Conservation (phyloP, 352 stramenopile genomes). For the Globisporangium yorkense region DNA sequence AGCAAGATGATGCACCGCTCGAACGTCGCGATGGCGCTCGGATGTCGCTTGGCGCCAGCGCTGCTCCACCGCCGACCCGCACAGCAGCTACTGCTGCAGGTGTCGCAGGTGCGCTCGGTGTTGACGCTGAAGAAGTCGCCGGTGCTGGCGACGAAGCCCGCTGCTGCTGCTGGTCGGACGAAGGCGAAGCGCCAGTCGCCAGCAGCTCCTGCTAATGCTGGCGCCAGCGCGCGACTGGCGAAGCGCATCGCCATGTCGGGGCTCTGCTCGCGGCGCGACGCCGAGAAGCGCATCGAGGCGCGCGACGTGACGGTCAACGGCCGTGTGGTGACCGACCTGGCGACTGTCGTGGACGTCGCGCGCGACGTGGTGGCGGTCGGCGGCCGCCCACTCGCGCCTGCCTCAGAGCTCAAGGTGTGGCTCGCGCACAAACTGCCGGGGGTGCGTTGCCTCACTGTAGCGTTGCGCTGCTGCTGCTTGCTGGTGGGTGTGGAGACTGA, state of each 20-base stretch:
- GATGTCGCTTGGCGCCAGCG: not conserved
- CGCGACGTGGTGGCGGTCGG: constrained; percentile 55
- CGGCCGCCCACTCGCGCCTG: constrained; percentile 32
- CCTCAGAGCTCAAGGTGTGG: constrained; percentile 58
- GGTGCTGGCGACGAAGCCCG: constrained; percentile 8
- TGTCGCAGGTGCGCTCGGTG: constrained; percentile 7
- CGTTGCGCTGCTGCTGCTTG: not conserved
- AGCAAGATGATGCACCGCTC: not conserved
- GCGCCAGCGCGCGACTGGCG: constrained; percentile 41
- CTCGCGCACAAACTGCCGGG: constrained; percentile 85
- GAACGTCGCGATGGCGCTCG: not conserved
- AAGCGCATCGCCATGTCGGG: constrained; percentile 83
- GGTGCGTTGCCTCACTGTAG: constrained; percentile 25
- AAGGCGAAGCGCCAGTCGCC: not conserved
- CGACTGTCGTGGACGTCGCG: constrained; percentile 44
- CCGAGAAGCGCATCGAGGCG: constrained; percentile 73
- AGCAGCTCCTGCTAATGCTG: not conserved
- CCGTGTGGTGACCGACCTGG: constrained; percentile 44
- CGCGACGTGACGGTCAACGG: constrained; percentile 79
- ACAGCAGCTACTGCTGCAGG: not conserved
- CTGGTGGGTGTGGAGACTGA: not conserved
- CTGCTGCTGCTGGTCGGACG: constrained; percentile 3
- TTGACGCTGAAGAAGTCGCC: constrained; percentile 26
- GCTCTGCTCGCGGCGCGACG: constrained; percentile 76
- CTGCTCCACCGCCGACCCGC: not conserved